phyloP scores from a whole-genome alignment of 1,284 basidiomycete species.

The Baeospora myosura region DNA sequence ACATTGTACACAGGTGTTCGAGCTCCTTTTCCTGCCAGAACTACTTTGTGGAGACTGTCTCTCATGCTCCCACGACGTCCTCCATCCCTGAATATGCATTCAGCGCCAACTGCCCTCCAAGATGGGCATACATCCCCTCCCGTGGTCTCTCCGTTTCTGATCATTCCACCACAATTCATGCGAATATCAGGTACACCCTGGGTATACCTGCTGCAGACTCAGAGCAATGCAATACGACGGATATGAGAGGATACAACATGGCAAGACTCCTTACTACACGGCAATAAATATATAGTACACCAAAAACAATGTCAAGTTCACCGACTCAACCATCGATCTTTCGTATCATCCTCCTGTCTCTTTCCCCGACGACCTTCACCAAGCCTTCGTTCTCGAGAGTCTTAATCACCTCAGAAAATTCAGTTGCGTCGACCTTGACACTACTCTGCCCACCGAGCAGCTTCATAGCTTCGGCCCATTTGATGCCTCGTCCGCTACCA shows the following conservation, averaged over 20 bases:
- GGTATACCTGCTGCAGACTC: too few species aligned
- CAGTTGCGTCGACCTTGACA: constrained; percentile 65
- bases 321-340: constrained; percentile 42
- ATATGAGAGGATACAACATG: too few species aligned
- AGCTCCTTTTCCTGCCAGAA: too few species aligned
- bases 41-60: too few species aligned
- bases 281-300: too few species aligned
- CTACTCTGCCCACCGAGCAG: constrained; percentile 74
- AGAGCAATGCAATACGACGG: too few species aligned
- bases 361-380: constrained; percentile 79
- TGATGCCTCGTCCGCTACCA: constrained; percentile 56
- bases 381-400: constrained; percentile 76
- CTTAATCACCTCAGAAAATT: constrained; percentile 80
- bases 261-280: too few species aligned
- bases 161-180: too few species aligned
- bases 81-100: constrained; percentile 20
- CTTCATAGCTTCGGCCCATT: constrained; percentile 75
- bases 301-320: too few species aligned
- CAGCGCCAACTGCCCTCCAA: constrained; percentile 21
- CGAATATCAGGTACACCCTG: too few species aligned
- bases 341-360: constrained; percentile 77
- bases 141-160: too few species aligned
- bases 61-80: background rate
- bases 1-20: too few species aligned
- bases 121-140: constrained; percentile 22